Conservation (phyloP, 495 filamentous ascomycete genomes). For the Podospora pseudoanserina region DNA sequence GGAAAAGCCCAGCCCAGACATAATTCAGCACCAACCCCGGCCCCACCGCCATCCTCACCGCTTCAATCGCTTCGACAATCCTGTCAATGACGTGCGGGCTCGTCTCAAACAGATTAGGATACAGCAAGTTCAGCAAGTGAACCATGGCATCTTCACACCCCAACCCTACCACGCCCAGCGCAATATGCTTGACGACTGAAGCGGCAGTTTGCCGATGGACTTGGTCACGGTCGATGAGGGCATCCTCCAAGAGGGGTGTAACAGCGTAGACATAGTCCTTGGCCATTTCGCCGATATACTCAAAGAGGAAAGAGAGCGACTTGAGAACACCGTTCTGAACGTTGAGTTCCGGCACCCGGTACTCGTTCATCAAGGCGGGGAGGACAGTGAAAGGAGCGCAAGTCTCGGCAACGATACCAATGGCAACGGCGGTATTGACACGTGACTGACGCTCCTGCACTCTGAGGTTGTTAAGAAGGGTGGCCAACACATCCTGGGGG, state of each 20-base stretch:
- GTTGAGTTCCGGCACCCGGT: conserved; percentile 96
- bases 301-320: conserved; percentile 93
- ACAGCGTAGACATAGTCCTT: conserved; percentile 99
- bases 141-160: conserved; percentile 99
- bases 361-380: conserved; percentile 99
- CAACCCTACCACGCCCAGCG: conserved; percentile 89
- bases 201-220: conserved; percentile 97
- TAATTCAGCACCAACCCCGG: conserved; percentile 94
- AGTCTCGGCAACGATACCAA: conserved; percentile 99
- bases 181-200: conserved; percentile 94
- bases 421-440: conserved; percentile 97
- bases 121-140: conserved; percentile 92
- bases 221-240: conserved; percentile 95
- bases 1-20: conserved; percentile 95
- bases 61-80: conserved; percentile 94
- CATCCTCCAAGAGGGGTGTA: conserved; percentile 94
- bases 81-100: conserved; percentile 98
- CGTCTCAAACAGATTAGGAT: conserved; percentile 97
- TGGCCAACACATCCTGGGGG: conserved; percentile 94
- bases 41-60: conserved; percentile 90
- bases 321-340: conserved; percentile 99
- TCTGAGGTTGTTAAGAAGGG: conserved; percentile 91
- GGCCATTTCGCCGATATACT: conserved; percentile 99
- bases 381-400: conserved; percentile 98
- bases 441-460: conserved; percentile 97